Conservation (phyloP, 768 basidiomycete genomes). For the Leccinellum luteum region DNA sequence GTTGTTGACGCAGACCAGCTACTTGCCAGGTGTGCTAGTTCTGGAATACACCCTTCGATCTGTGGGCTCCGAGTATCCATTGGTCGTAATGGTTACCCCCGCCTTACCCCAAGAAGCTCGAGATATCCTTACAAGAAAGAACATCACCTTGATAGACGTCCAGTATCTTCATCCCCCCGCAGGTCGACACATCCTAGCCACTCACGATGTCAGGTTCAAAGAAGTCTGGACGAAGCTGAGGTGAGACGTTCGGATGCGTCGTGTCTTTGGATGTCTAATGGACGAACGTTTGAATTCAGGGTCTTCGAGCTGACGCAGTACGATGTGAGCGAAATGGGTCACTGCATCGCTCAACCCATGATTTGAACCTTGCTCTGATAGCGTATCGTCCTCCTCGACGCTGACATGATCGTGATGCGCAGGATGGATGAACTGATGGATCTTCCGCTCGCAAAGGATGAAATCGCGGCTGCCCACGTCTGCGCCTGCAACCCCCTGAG, state of each 20-base stretch:
- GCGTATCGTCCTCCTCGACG: constrained; percentile 80
- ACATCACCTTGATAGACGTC: constrained; percentile 58
- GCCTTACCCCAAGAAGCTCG: constrained; percentile 49
- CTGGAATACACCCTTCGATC: constrained; percentile 50
- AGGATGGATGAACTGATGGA: constrained; percentile 82
- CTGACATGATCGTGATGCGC: constrained; percentile 79
- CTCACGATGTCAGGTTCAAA: constrained; percentile 47
- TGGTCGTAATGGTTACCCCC: constrained; percentile 75
- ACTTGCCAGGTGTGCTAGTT: constrained; percentile 57
- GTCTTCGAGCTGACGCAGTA: constrained; percentile 68
- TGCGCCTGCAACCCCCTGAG: constrained; percentile 94
- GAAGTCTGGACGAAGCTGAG: constrained; percentile 68
- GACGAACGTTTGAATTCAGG: constrained; percentile 12
- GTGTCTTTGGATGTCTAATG: neutral
- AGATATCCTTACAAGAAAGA: constrained; percentile 47
- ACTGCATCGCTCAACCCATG: neutral
- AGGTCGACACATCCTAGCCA: constrained; percentile 34
- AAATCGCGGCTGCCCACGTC: constrained; percentile 86
- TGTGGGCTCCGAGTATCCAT: constrained; percentile 62
- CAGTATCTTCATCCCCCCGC: constrained; percentile 53
- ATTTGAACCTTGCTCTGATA: constrained; percentile 28
- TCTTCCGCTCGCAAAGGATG: constrained; percentile 52
- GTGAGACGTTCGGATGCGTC: constrained; percentile 25
- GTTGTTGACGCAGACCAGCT: constrained; percentile 65
- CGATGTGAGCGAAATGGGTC: constrained; percentile 43